Base-by-base conservation (phyloP, 768 basidiomycete genomes). In the Paxillus involutus region DNA sequence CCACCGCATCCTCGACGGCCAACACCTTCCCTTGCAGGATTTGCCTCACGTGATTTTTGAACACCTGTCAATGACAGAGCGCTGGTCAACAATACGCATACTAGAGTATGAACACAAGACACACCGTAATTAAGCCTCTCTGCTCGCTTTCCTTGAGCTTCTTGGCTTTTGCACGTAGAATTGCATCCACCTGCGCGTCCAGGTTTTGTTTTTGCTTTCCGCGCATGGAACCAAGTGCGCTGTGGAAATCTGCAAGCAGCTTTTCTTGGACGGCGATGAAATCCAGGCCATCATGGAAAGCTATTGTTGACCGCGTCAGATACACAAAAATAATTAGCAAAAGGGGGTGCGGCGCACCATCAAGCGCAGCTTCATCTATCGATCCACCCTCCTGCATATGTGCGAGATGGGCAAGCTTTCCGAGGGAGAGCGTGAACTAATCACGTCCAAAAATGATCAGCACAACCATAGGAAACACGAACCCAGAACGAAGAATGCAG, bases 361-460 rank as follows among this genome's bases (percentile, higher is more conserved):
- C 85, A 13, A 89, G 72, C 52, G 74, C 73, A 32, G 63, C 64
- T 51, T 84, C 81, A 40, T 88, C 83, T 14, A 72, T 53, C 2
- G 71, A 52, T 14, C 66, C 69, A 30, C 58, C 57, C 59, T 86
- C 86, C 55, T 79, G 73, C 57, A 77, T 61, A 48, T 80, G 74
- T 7, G 89, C 89, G 13, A 97, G 75, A 62, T 91, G 84, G 0
- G 88, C 76, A 11, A 98, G 80, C 69, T 98, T 98, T 19, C 91
- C 91, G 26, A 98, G 83, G 63, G 93, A 94, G 51, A 95, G 81
- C 82, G 92, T 86, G 44, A 98, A 76, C 95, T 98, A 62, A 47
- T 35, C 43, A 3, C 44, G 42, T 43, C 16, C 53, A 46, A 17
- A 16, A 47, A 32, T 51, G 37, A 40, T 61, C 16, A 63, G 52